Conservation (phyloP, 495 filamentous ascomycete species). For the Podospora bellae-mahoneyi region DNA sequence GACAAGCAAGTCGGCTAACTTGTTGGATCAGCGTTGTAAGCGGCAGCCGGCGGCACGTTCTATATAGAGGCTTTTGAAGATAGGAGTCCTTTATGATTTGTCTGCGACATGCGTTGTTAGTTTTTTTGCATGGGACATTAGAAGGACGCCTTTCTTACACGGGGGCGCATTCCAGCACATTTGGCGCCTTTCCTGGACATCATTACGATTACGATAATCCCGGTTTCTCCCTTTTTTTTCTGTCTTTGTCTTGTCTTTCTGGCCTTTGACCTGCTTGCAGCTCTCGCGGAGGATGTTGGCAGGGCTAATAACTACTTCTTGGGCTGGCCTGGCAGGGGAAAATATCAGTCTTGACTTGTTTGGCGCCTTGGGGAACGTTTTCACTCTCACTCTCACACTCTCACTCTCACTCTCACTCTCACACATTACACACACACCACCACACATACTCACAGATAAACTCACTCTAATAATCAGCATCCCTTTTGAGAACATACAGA, state of each 20-base stretch:
- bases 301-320: conserved; percentile 17
- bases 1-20: neutral
- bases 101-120: conserved; percentile 26
- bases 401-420: conserved; percentile 1
- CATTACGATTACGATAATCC: conserved; percentile 33
- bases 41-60: conserved; percentile 18
- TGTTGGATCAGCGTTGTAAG: conserved; percentile 7
- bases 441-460: conserved; percentile 18
- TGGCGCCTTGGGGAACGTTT: conserved; percentile 14
- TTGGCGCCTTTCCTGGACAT: conserved; percentile 24
- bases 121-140: conserved; percentile 36
- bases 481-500: conserved; percentile 24
- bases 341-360: conserved; percentile 3
- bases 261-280: conserved; percentile 18
- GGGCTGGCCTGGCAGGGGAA: conserved; percentile 10
- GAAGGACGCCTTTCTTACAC: conserved; percentile 33
- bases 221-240: conserved; percentile 18
- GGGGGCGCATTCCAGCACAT: conserved; percentile 28
- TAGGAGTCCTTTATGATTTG: conserved; percentile 31
- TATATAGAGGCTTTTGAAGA: conserved; percentile 28
- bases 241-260: conserved; percentile 10
- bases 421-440: neutral
- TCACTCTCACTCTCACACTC: conserved; percentile 1
- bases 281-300: conserved; percentile 11
- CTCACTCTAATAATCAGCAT: conserved; percentile 34